phyloP scores from a whole-genome alignment of 2,329 filamentous ascomycete genomes.

The Claviceps fusiformis region DNA sequence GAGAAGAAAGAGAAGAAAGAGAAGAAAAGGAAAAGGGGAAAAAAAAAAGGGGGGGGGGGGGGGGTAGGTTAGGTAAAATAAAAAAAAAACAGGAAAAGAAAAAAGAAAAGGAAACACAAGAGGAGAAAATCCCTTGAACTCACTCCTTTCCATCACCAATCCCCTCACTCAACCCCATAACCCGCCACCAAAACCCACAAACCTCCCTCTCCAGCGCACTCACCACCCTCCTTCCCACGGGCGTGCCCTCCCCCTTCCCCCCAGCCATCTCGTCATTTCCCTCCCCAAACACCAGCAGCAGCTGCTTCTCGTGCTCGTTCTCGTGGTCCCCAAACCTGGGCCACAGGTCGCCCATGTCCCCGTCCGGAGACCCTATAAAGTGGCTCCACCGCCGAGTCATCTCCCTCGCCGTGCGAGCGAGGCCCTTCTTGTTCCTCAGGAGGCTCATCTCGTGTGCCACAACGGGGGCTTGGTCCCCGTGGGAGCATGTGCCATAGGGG shows the following conservation, averaged over 20 bases:
- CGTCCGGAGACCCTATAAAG: not conserved
- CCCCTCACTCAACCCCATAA: conserved; percentile 22
- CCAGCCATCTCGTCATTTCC: conserved; percentile 43
- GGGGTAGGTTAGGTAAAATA: no score
- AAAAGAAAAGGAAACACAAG: no score
- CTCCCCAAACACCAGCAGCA: conserved; percentile 41
- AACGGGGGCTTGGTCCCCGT: conserved; percentile 31
- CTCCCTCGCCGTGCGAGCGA: conserved; percentile 11
- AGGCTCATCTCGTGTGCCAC: conserved; percentile 28
- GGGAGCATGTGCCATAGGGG: conserved; percentile 26
- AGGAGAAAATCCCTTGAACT: conserved; percentile 3
- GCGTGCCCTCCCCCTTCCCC: conserved; percentile 24
- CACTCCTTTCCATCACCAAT: not conserved
- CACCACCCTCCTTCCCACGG: conserved; percentile 28
- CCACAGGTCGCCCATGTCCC: conserved; percentile 19
- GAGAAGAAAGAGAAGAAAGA: no score
- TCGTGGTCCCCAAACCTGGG: conserved; percentile 25
- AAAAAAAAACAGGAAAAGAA: no score
- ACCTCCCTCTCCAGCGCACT: conserved; percentile 28
- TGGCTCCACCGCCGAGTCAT: not conserved
- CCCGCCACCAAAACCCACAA: conserved; percentile 49
- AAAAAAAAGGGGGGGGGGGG: no score
- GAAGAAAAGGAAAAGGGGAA: no score
- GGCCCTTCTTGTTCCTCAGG: conserved; percentile 22
- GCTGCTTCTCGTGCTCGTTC: conserved; percentile 5